Evolutionary conservation across 176 grass and related monocot species (phyloP).

Genomic region (Aechmea fasciata): DNA sequence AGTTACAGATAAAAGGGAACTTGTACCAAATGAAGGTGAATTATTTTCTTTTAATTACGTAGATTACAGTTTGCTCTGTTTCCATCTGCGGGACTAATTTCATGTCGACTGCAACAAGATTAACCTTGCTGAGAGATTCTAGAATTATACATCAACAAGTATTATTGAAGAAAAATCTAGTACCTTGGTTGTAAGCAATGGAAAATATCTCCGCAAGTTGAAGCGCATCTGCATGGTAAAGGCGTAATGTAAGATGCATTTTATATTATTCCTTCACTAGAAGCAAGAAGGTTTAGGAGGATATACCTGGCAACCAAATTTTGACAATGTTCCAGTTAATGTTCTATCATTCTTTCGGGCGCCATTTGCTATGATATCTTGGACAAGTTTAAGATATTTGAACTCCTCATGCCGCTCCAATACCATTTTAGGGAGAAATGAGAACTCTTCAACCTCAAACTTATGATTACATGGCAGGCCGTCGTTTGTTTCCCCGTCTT

Average conservation of each 20-base stretch:
- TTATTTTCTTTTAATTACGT: no score
- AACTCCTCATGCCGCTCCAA: constrained; percentile 67
- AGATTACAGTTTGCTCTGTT: no score
- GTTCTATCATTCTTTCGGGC: constrained; percentile 67
- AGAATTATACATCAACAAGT: no score
- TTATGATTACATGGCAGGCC: constrained; percentile 27
- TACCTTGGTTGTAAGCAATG: constrained; percentile 88
- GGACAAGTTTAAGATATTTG: constrained; percentile 66
- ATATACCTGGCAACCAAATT: constrained; percentile 86
- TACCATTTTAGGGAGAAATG: constrained; percentile 66
- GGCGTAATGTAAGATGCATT: constrained; percentile 12
- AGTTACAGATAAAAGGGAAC: no score
- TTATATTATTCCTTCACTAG: constrained; percentile 4
- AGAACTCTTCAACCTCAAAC: constrained; percentile 59
- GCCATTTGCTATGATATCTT: constrained; percentile 65
- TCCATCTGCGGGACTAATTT: no score
- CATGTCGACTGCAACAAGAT: no score
- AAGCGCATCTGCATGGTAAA: constrained; percentile 52
- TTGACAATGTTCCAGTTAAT: constrained; percentile 79
- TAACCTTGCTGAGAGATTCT: constrained; percentile 17
- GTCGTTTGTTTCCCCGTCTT: constrained; percentile 22
- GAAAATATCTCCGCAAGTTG: constrained; percentile 77
- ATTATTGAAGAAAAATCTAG: background rate
- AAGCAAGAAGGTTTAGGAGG: background rate
- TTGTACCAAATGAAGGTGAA: no score